Percentiles rank a stretch among this genome's conserved stretches.
Evolutionary conservation across 2,329 filamentous ascomycete genomes (phyloP).

Genomic region (Aspergillus nomiae): DNA sequence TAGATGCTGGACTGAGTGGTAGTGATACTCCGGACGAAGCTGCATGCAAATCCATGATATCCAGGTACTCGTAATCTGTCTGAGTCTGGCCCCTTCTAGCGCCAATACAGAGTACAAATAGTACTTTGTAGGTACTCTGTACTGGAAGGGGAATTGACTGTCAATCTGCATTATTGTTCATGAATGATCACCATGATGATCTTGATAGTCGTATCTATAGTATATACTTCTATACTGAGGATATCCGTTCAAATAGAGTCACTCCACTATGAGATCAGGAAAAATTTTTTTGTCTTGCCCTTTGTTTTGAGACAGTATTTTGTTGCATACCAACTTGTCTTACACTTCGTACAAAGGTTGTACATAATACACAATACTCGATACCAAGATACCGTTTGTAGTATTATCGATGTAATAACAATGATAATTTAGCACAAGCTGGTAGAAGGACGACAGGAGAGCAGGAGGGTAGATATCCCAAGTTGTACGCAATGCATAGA

Average conservation of each 20-base stretch:
- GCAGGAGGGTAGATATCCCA: too few species aligned
- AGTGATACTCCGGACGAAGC: neutral
- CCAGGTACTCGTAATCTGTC: constrained; percentile 7
- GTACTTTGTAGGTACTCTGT: neutral
- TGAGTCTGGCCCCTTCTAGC: constrained; percentile 17
- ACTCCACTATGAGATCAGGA: constrained; percentile 1
- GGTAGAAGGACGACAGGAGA: neutral
- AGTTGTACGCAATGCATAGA: neutral
- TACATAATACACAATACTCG: neutral
- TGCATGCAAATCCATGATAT: constrained; percentile 6
- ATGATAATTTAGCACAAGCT: neutral
- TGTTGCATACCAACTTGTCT: neutral
- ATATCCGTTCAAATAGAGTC: neutral
- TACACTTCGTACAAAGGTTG: neutral
- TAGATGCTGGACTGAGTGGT: neutral
- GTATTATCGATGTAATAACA: neutral
- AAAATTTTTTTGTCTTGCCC: neutral
- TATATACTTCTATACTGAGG: neutral
- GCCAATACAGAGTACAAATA: constrained; percentile 1
- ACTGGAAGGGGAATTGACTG: neutral
- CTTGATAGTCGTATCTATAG: neutral
- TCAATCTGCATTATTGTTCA: constrained; percentile 2
- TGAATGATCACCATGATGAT: constrained; percentile 8
- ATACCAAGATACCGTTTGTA: neutral
- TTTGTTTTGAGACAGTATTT: neutral